These are phyloP conservation scores for Macrocybe gigantea DNA, from an alignment of 768 basidiomycete species.

Conservation along the genomic window DNA sequence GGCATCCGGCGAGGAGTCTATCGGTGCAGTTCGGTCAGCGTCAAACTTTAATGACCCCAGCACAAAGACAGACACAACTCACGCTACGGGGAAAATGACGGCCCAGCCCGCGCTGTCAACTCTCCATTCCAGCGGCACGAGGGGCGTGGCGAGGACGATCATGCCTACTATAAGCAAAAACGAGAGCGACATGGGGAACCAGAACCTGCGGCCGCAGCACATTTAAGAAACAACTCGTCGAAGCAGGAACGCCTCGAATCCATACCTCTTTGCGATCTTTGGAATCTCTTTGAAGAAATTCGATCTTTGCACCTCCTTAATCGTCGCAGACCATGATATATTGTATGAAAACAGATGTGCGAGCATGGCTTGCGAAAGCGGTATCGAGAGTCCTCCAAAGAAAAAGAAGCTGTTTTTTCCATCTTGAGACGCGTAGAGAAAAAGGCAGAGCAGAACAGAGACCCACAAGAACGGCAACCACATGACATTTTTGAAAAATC, in stretches of 20 bases:
- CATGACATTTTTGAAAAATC: constrained; percentile 51
- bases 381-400: constrained; percentile 71
- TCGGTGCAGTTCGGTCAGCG: constrained; percentile 15
- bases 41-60: neutral
- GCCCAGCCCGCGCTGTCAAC: constrained; percentile 57
- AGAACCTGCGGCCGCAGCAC: constrained; percentile 40
- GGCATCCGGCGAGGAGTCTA: constrained; percentile 59
- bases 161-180: constrained; percentile 54
- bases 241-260: constrained; percentile 10
- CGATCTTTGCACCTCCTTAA: constrained; percentile 79
- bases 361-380: constrained; percentile 60
- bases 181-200: constrained; percentile 49
- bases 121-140: constrained; percentile 55
- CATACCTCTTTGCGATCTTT: constrained; percentile 68
- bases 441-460: constrained; percentile 3
- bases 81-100: constrained; percentile 68
- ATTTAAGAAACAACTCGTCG: too few relatives aligned
- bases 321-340: constrained; percentile 52
- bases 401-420: constrained; percentile 57
- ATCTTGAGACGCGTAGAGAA: neutral
- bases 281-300: constrained; percentile 93
- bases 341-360: constrained; percentile 58
- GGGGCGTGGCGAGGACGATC: constrained; percentile 40
- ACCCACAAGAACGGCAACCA: constrained; percentile 77
- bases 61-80: constrained; percentile 9